Base-by-base conservation (phyloP, 768 basidiomycete genomes). In the Nevesoporus exiguus region DNA sequence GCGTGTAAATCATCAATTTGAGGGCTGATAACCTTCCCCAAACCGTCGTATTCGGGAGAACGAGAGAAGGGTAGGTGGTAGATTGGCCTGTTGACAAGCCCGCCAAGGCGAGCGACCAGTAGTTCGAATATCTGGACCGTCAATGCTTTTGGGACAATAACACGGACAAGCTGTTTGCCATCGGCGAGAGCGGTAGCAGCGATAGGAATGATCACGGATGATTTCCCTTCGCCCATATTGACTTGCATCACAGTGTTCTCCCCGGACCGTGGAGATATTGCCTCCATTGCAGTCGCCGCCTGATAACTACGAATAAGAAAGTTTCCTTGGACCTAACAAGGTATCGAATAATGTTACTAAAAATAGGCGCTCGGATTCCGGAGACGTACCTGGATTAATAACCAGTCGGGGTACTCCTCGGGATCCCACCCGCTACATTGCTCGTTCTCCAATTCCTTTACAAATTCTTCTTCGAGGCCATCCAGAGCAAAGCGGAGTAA, bases 141-240 rank as follows among this genome's bases (percentile, higher is more conserved):
- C 13, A 81, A 63, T 0, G 77, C 63, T 52, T 78, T 80, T 27
- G 79, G 67, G 17, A 78, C 74, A 4, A 82, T 63, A 22, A 81
- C 71, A 25, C 81, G 72, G 21, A 74, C 74, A 3, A 82, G 69
- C 31, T 61, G 70, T 1, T 68, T 22, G 1, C 75, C 74, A 56
- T 80, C 67, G 0, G 80, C 76, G 14, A 81, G 66, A 7, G 69
- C 60, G 1, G 72, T 61, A 1, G 73, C 50, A 29, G 17, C 19
- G n/a, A 49, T 49, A 3, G 34, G 47, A 10, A 47, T 47, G 22
- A 47, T 47, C 4, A 47, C 47, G 3, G 47, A 47, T 36, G 47
- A 36, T 34, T 47, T 47, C 17, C 46, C 42, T 43, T 27, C 42
- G 15, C 42, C 42, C 24, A 43, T 43, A 25, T 43, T 43, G 14